phyloP scores from a whole-genome alignment of 2,329 filamentous ascomycete species.

The Penicillium sp. region DNA sequence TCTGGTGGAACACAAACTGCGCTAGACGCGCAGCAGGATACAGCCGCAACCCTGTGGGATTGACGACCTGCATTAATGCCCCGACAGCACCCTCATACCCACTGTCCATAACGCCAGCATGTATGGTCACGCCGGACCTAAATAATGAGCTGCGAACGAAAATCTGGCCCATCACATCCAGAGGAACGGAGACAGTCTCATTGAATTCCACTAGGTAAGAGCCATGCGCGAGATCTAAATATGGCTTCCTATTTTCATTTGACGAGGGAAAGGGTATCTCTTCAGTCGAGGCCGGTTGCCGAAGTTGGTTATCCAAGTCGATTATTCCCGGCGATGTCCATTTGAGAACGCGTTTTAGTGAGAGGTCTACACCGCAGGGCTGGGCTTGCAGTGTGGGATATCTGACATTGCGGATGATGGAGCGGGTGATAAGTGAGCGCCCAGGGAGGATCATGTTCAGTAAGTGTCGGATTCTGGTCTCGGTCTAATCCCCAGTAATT shows the following conservation, averaged over 20 bases:
- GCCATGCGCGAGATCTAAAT: constrained; percentile 29
- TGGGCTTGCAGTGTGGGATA: constrained; percentile 26
- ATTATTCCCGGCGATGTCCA: constrained; percentile 34
- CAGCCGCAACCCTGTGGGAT: constrained; percentile 38
- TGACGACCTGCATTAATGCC: constrained; percentile 40
- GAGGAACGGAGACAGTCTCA: constrained; percentile 42
- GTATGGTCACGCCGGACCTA: constrained; percentile 40
- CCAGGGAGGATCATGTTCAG: constrained; percentile 21
- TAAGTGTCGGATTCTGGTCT: background rate
- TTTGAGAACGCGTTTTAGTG: constrained; percentile 24
- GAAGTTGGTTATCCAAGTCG: constrained; percentile 33
- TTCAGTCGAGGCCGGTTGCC: constrained; percentile 25
- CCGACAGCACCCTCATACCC: constrained; percentile 47
- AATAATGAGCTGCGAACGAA: constrained; percentile 44
- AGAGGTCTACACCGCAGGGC: constrained; percentile 36
- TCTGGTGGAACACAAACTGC: constrained; percentile 43
- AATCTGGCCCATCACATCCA: constrained; percentile 42
- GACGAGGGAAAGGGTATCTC: constrained; percentile 13
- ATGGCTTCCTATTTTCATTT: background rate
- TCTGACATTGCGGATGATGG: constrained; percentile 23
- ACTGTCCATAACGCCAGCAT: constrained; percentile 45
- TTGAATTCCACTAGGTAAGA: constrained; percentile 41
- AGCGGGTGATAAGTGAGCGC: constrained; percentile 18
- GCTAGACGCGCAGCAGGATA: constrained; percentile 39
- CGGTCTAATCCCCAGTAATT: background rate